Base-by-base conservation (phyloP, 495 filamentous ascomycete genomes). In the Darksidea phi region DNA sequence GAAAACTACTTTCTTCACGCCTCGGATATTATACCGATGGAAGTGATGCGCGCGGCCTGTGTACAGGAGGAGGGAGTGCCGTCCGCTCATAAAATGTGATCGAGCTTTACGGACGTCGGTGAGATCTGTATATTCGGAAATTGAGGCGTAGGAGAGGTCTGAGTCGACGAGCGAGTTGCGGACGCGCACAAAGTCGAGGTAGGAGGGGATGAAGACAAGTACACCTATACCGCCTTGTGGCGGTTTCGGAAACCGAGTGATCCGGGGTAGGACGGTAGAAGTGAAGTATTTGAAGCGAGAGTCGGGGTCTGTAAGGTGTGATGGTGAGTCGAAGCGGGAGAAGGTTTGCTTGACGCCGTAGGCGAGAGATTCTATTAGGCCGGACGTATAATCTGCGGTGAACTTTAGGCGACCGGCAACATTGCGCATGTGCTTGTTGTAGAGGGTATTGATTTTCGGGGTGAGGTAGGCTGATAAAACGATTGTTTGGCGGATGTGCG, bases 41-140 rank as follows among this genome's bases (percentile, higher is more conserved):
- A 97, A 98, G 72, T 98, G 95, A 75, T 97, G 95, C 17, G 91
- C 86, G 25, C 94, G 86, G 73, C 93, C 92, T 8, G 91, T 91
- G 73, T 97, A 97, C 17, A 98, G 77, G 36, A 98, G 75, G 20
- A 97, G 80, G 36, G 85, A 85, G 66, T 96, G 88, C 25, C 89
- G 79, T 5, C 92, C 93, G 45, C 74, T 86, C 57, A 91, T 72
- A 75, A 98, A 97, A 68, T 97, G 89, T 13, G 88, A 89, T 7
- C 93, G 80, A 18, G 95, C 89, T 18, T 93, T 86, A 25, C 87
- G 84, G 41, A 91, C 84, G 53, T 93, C 90, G 15, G 83, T 78
- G 5, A 84, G 74, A 42, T 86, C 80, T 0, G 89, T 87, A 73
- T 98, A 96, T 71, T 98, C 94, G 54, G 88, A 91, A 47, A 98